phyloP scores from a whole-genome alignment of 1,284 basidiomycete species.

The Ceratobasidium sp. region DNA sequence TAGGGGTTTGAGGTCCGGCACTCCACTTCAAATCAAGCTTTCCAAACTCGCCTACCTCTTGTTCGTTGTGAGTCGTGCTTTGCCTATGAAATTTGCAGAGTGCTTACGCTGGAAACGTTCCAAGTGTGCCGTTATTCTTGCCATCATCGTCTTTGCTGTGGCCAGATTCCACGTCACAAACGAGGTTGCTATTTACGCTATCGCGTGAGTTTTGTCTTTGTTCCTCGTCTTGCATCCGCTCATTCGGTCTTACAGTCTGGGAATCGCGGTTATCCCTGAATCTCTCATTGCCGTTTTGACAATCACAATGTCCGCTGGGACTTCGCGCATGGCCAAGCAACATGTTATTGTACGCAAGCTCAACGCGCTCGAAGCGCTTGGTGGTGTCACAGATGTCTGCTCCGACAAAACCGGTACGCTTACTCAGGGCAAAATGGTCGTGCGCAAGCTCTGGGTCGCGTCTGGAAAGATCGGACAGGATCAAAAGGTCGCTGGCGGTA shows the following conservation, averaged over 20 bases:
- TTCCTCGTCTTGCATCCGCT: not conserved
- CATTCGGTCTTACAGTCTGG: too few relatives aligned
- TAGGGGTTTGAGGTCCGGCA: conserved; percentile 35
- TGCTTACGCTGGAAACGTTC: not conserved
- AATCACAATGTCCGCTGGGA: conserved; percentile 34
- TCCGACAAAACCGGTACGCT: conserved; percentile 66
- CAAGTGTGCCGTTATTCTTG: conserved; percentile 58
- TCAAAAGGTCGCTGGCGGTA: conserved; percentile 4
- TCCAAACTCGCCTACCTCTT: conserved; percentile 67
- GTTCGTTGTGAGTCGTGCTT: conserved; percentile 52
- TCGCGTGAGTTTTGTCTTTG: conserved; percentile 47
- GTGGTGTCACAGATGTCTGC: conserved; percentile 62
- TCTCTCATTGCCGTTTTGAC: conserved; percentile 32
- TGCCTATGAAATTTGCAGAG: not conserved
- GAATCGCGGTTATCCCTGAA: conserved; percentile 31
- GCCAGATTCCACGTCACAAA: conserved; percentile 57
- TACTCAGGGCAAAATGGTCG: conserved; percentile 55
- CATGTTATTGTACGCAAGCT: conserved; percentile 66
- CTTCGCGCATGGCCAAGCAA: conserved; percentile 55
- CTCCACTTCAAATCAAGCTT: conserved; percentile 43
- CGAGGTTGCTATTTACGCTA: conserved; percentile 58
- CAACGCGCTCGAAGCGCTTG: conserved; percentile 66
- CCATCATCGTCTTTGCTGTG: conserved; percentile 64
- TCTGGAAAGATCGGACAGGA: conserved; percentile 19
- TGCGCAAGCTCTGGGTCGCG: conserved; percentile 29